These are phyloP conservation scores for Monosporascus cannonballus DNA, from an alignment of 2,329 filamentous ascomycete genomes.

Conservation along the genomic window DNA sequence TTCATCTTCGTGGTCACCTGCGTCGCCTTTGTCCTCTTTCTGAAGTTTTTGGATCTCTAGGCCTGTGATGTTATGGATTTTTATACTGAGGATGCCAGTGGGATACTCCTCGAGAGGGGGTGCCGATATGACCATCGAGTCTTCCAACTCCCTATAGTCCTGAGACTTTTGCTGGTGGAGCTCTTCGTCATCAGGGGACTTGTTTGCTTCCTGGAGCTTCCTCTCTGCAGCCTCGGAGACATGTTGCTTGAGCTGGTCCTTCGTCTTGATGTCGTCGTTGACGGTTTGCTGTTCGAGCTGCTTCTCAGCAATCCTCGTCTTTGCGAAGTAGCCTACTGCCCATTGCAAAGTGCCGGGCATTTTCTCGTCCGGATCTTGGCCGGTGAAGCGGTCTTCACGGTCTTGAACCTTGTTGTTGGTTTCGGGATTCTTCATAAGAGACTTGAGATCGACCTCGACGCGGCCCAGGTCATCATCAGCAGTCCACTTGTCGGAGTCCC, in stretches of 20 bases:
- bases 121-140: conserved; percentile 61
- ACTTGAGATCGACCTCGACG: conserved; percentile 62
- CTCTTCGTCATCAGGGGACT: conserved; percentile 53
- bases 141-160: conserved; percentile 55
- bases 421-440: conserved; percentile 53
- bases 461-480: conserved; percentile 71
- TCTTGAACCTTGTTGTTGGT: conserved; percentile 57
- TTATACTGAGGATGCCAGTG: conserved; percentile 62
- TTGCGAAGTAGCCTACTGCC: conserved; percentile 67
- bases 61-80: conserved; percentile 68
- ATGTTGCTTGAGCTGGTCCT: conserved; percentile 53
- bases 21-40: conserved; percentile 44
- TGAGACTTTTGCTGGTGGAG: conserved; percentile 62
- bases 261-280: conserved; percentile 49
- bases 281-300: conserved; percentile 58
- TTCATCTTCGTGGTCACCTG: conserved; percentile 47
- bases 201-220: conserved; percentile 60
- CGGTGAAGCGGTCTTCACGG: conserved; percentile 58
- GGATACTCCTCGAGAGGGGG: conserved; percentile 57
- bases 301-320: conserved; percentile 54
- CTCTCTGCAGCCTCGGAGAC: conserved; percentile 47
- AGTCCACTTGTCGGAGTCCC: conserved; percentile 68
- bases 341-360: conserved; percentile 66
- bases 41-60: conserved; percentile 56
- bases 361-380: conserved; percentile 56